A percentile compares a stretch with the other conserved stretches of the same genome.
phyloP scores from a whole-genome alignment of 2,329 filamentous ascomycete genomes.

The Byssothecium circinans region DNA sequence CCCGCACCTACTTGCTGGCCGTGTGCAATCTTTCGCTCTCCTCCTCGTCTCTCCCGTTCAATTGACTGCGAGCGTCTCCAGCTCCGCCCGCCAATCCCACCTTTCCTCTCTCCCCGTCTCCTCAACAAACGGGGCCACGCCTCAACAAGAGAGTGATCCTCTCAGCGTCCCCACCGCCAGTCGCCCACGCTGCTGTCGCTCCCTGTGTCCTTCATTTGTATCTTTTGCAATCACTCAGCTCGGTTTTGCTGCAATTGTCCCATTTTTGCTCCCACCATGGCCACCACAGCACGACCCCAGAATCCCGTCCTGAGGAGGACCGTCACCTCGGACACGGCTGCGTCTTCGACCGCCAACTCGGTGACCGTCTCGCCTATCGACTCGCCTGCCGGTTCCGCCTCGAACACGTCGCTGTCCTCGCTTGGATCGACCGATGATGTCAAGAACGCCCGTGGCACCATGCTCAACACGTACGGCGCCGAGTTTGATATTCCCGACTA shows the following conservation, averaged over 20 bases:
- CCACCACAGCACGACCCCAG: constrained; percentile 59
- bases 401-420: constrained; percentile 90
- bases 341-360: constrained; percentile 58
- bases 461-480: constrained; percentile 93
- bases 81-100: neutral
- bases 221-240: neutral
- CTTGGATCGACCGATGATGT: constrained; percentile 66
- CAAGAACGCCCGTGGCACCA: constrained; percentile 61
- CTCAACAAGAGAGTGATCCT: constrained; percentile 4
- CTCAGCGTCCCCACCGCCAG: neutral
- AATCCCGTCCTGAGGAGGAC: constrained; percentile 50
- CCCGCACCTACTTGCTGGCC: constrained; percentile 1
- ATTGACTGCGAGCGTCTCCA: neutral
- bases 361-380: constrained; percentile 59
- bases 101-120: neutral
- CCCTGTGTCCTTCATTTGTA: neutral
- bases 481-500: constrained; percentile 91
- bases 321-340: constrained; percentile 53
- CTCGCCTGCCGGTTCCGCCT: constrained; percentile 66
- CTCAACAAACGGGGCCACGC: constrained; percentile 8
- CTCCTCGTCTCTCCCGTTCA: neutral
- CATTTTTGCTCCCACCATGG: constrained; percentile 5
- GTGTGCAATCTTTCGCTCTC: neutral
- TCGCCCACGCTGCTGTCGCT: neutral
- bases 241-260: neutral